A percentile compares a stretch with the other conserved stretches of the same genome.
phyloP scores from a whole-genome alignment of 1,284 basidiomycete genomes.

The Rhodofomes roseus region DNA sequence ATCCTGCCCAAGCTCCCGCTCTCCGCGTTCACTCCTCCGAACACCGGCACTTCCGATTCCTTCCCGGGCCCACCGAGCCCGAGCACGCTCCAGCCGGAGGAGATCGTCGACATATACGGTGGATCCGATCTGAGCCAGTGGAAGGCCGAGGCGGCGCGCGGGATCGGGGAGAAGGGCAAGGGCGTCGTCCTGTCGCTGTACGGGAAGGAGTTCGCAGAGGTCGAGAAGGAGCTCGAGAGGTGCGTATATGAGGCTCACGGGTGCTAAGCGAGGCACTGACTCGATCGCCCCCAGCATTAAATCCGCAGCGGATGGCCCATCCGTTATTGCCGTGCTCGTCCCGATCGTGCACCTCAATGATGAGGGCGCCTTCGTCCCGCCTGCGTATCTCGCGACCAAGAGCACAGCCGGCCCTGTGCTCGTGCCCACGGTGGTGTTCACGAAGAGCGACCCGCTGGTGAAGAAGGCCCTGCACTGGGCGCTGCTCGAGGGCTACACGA shows the following conservation, averaged over 20 bases:
- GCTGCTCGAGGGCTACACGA: slow-evolving; percentile 51
- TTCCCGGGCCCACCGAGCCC: slow-evolving; percentile 71
- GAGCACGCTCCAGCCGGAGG: slow-evolving; percentile 55
- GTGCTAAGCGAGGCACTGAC: slow-evolving; percentile 6
- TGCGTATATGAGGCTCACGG: slow-evolving; percentile 13
- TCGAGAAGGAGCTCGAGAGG: slow-evolving; percentile 37
- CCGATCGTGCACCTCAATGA: slow-evolving; percentile 56
- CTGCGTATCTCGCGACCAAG: slow-evolving; percentile 33
- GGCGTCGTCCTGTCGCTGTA: slow-evolving; percentile 53
- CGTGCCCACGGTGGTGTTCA: slow-evolving; percentile 56
- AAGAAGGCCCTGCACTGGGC: slow-evolving; percentile 60
- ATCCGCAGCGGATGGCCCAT: slow-evolving; percentile 12
- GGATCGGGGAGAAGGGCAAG: slow-evolving; percentile 40
- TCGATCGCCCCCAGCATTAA: slow-evolving; percentile 7
- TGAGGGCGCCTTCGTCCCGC: slow-evolving; percentile 30
- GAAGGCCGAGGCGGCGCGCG: slow-evolving; percentile 48
- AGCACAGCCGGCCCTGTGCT: slow-evolving; percentile 39
- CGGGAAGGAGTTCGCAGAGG: slow-evolving; percentile 27
- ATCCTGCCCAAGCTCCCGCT: slow-evolving; percentile 63
- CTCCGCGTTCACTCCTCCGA: slow-evolving; percentile 69
- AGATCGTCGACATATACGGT: slow-evolving; percentile 64
- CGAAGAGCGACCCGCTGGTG: slow-evolving; percentile 40
- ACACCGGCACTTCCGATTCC: slow-evolving; percentile 56
- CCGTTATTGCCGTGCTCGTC: slow-evolving; percentile 16
- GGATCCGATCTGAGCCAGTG: slow-evolving; percentile 42